Evolutionary conservation across 1,284 basidiomycete genomes (phyloP).

Genomic region (Grifola frondosa): DNA sequence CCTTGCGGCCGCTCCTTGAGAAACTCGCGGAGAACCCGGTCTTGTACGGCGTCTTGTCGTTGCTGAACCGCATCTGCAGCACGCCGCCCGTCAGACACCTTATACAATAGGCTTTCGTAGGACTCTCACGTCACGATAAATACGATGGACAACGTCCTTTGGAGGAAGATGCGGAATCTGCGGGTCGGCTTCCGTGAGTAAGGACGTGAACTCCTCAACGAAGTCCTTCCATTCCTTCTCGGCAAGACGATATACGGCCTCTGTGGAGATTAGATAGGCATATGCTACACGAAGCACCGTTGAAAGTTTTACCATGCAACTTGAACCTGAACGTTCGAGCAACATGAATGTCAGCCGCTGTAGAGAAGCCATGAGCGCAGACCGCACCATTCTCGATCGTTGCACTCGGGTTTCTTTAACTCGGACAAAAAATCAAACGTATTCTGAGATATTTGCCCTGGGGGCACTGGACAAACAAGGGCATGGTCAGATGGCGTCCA

Average conservation of each 20-base stretch:
- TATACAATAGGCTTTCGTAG: too few species aligned
- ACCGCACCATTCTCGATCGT: conserved; percentile 83
- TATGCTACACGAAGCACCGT: conserved; percentile 11
- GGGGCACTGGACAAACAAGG: conserved; percentile 54
- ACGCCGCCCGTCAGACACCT: too few species aligned
- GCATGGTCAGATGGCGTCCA: neutral
- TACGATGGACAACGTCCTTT: conserved; percentile 84
- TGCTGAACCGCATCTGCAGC: conserved; percentile 80
- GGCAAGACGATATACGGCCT: conserved; percentile 78
- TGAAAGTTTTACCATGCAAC: conserved; percentile 52
- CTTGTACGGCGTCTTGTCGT: conserved; percentile 94
- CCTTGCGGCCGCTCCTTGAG: conserved; percentile 78
- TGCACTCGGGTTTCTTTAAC: conserved; percentile 73
- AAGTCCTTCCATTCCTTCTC: conserved; percentile 90
- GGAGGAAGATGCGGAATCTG: conserved; percentile 84
- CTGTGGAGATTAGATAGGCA: conserved; percentile 38
- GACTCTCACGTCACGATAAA: conserved; percentile 75
- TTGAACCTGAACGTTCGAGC: conserved; percentile 59
- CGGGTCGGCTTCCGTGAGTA: conserved; percentile 69
- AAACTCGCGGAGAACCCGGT: conserved; percentile 73
- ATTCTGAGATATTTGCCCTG: conserved; percentile 84
- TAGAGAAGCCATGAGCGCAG: neutral
- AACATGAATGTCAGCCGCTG: neutral
- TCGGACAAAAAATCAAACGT: conserved; percentile 76
- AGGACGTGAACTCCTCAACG: conserved; percentile 65